phyloP scores from a whole-genome alignment of 78 protist genomes.

The Dictyostelium discoideum region dicty_2.7 NC_007088.5:7333501-7334000 shows the following conservation, averaged over 20 bases:
- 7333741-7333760: slow-evolving; percentile 69
- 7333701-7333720: slow-evolving; percentile 39
- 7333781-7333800: slow-evolving; percentile 22
- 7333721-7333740: slow-evolving; percentile 41
- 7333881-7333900: no score
- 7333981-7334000: slow-evolving; percentile 70
- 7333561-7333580: slow-evolving; percentile 77
- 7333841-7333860: neutral
- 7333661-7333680: neutral
- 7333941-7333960: slow-evolving; percentile 14
- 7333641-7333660: slow-evolving; percentile 15
- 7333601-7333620: slow-evolving; percentile 27
- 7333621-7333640: slow-evolving; percentile 32
- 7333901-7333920: no score
- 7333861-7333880: no score
- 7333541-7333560: neutral
- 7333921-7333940: slow-evolving; percentile 69
- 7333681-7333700: neutral
- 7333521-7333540: neutral
- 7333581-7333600: slow-evolving; percentile 46
- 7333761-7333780: slow-evolving; percentile 36
- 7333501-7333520: neutral
- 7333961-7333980: slow-evolving; percentile 54
- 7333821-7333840: neutral
- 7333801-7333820: neutral